Percentiles rank a stretch among this genome's conserved stretches.
Evolutionary conservation across 2,329 filamentous ascomycete species (phyloP).

Genomic region (Trichoderma atrobrunneum): DNA sequence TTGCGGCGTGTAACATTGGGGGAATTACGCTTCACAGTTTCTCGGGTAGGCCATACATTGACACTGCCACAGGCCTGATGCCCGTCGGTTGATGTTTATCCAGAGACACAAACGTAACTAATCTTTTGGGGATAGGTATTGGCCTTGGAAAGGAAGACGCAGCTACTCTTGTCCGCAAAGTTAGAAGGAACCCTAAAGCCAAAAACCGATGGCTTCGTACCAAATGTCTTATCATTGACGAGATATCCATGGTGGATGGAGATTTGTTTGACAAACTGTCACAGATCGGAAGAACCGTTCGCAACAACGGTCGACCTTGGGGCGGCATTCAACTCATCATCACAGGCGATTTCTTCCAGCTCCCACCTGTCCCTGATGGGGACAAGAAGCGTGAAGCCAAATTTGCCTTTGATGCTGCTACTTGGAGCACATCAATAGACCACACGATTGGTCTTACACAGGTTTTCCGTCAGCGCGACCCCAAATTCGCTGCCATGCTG

Average conservation of each 20-base stretch:
- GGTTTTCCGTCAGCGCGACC: constrained; percentile 93
- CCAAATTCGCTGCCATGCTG: constrained; percentile 85
- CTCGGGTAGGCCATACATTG: constrained; percentile 52
- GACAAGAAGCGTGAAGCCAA: constrained; percentile 65
- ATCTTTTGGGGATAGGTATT: constrained; percentile 48
- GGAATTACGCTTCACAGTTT: constrained; percentile 96
- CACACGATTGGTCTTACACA: constrained; percentile 95
- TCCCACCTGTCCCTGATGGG: constrained; percentile 85
- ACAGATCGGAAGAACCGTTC: constrained; percentile 76
- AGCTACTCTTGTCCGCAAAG: constrained; percentile 80
- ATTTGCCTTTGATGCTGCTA: constrained; percentile 89
- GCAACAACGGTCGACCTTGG: constrained; percentile 89
- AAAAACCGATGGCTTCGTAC: constrained; percentile 86
- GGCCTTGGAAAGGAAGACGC: constrained; percentile 89
- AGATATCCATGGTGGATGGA: constrained; percentile 97
- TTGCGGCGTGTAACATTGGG: constrained; percentile 95
- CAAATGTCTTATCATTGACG: constrained; percentile 85
- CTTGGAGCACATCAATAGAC: constrained; percentile 89
- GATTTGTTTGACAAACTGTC: constrained; percentile 96
- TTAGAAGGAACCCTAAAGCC: constrained; percentile 82
- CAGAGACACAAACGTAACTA: neutral
- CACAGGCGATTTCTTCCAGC: constrained; percentile 96
- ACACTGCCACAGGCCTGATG: neutral
- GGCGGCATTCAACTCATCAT: constrained; percentile 95
- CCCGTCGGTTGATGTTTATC: neutral